Evolutionary conservation across 2,329 filamentous ascomycete genomes (phyloP).

Genomic region (Grosmannia huntii): DNA sequence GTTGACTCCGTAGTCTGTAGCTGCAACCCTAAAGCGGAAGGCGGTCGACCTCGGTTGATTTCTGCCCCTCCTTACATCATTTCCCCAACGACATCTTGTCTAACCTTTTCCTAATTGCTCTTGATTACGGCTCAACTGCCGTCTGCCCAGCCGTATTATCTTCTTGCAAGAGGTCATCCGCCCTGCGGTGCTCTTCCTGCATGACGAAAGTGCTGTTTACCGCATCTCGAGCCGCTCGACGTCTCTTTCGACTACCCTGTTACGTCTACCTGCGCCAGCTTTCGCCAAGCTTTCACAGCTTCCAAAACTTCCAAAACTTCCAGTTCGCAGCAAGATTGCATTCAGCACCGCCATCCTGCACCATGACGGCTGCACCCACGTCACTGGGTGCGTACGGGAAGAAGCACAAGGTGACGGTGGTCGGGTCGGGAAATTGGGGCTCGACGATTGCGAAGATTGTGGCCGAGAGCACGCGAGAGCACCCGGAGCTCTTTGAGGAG

Average conservation of each 20-base stretch:
- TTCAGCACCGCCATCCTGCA: not conserved
- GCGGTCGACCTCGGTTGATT: not conserved
- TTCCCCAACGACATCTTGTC: not conserved
- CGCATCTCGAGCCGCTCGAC: not conserved
- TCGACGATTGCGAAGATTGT: constrained; percentile 96
- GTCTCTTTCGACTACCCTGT: not conserved
- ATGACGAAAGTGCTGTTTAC: not conserved
- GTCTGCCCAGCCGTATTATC: not conserved
- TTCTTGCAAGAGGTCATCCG: not conserved
- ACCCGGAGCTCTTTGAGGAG: constrained; percentile 72
- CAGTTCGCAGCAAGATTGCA: not conserved
- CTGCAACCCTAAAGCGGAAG: not conserved
- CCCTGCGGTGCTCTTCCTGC: not conserved
- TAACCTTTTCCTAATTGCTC: not conserved
- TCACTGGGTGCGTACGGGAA: constrained; percentile 40
- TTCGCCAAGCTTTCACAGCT: not conserved
- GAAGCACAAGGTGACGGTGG: constrained; percentile 85
- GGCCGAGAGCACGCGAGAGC: constrained; percentile 73
- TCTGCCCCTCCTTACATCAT: not conserved
- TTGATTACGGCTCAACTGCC: not conserved
- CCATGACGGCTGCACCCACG: not conserved
- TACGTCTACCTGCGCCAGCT: not conserved
- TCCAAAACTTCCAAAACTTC: not conserved
- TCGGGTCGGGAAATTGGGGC: constrained; percentile 97
- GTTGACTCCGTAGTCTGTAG: too few species aligned